Evolutionary conservation across 768 basidiomycete species (phyloP).

Genomic region (Amanita subjunquillea): DNA sequence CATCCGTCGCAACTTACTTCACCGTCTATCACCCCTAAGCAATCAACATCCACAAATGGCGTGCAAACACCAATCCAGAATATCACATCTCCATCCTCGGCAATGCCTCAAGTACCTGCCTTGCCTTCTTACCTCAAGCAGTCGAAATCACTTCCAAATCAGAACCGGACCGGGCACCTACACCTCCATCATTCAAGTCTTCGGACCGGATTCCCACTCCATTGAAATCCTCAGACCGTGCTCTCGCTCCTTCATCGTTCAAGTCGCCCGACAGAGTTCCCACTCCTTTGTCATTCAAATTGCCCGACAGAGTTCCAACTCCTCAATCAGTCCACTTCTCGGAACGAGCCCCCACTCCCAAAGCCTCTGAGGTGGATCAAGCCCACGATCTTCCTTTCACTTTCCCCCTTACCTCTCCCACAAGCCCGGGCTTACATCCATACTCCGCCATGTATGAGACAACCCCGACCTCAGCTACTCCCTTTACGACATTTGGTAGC

Average conservation of each 20-base stretch:
- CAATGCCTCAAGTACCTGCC: slow-evolving; percentile 1
- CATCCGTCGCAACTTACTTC: slow-evolving; percentile 10
- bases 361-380: not conserved
- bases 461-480: not conserved
- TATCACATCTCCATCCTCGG: not conserved
- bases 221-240: slow-evolving; percentile 13
- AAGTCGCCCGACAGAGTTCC: slow-evolving; percentile 15
- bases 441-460: not conserved
- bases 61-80: not conserved
- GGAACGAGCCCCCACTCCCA: not conserved
- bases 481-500: slow-evolving; percentile 8
- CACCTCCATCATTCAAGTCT: not conserved
- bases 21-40: slow-evolving; percentile 11
- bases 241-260: slow-evolving; percentile 14
- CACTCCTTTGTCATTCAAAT: slow-evolving; percentile 7
- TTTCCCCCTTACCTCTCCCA: slow-evolving; percentile 1
- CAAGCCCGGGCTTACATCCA: not conserved
- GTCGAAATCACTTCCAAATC: not conserved
- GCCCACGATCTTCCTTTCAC: not conserved
- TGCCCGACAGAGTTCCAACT: slow-evolving; percentile 2
- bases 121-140: slow-evolving; percentile 1
- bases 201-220: slow-evolving; percentile 14
- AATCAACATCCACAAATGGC: slow-evolving; percentile 6
- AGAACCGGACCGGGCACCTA: no score
- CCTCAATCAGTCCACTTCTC: slow-evolving; percentile 9